Conservation (phyloP, 192 early-diverging fungal species). For the Geosiphon pyriformis region DNA sequence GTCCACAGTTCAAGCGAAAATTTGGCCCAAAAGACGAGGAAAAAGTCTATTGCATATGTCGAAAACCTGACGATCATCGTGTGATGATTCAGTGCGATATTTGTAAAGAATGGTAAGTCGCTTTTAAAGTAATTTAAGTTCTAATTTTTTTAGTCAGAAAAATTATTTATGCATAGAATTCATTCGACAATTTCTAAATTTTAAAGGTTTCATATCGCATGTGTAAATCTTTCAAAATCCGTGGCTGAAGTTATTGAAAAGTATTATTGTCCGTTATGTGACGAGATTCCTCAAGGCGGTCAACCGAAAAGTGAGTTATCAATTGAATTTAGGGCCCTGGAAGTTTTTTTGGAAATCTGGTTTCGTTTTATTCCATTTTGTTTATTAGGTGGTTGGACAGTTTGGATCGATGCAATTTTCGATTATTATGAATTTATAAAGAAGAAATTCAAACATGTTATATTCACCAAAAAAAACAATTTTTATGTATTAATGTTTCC, state of each 20-base stretch:
- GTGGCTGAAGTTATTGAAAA: slow-evolving; percentile 39
- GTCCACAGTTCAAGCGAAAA: neutral
- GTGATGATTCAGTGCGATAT: slow-evolving; percentile 75
- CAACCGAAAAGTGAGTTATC: neutral
- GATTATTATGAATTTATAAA: too few relatives aligned
- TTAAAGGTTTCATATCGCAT: slow-evolving; percentile 56
- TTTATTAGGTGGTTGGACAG: too few relatives aligned
- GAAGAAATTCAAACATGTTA: too few relatives aligned
- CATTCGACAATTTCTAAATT: too few relatives aligned
- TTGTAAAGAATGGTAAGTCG: slow-evolving; percentile 69
- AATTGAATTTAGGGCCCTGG: too few relatives aligned
- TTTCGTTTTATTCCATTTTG: too few relatives aligned
- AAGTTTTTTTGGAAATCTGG: too few relatives aligned
- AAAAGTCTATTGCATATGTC: slow-evolving; percentile 67
- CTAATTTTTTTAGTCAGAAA: slow-evolving; percentile 14
- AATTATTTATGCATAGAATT: too few relatives aligned
- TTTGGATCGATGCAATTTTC: too few relatives aligned
- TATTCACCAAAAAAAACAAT: too few relatives aligned
- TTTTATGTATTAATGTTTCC: too few relatives aligned
- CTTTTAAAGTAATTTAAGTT: slow-evolving; percentile 14
- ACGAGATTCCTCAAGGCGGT: neutral
- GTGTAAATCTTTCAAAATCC: slow-evolving; percentile 55
- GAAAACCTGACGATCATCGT: slow-evolving; percentile 59
- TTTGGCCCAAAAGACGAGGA: slow-evolving; percentile 27
- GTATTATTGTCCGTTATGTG: neutral